Base-by-base conservation (phyloP, 2,329 filamentous ascomycete genomes). In the Ceratocystis harringtonii region DNA sequence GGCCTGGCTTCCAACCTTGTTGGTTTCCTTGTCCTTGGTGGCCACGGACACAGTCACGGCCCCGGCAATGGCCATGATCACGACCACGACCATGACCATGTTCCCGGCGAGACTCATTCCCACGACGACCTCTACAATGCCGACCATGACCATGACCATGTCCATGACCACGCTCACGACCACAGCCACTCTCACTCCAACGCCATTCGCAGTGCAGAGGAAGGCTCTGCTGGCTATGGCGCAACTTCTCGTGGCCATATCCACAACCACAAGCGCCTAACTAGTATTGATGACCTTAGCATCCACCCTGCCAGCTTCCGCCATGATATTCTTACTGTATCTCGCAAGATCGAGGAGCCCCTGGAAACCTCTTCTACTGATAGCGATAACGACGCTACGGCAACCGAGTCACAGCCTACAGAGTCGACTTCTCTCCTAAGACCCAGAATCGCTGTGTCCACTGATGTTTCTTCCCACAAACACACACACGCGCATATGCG, bases 221-320 rank as follows among this genome's bases (percentile, higher is more conserved):
- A 83, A 70, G 79, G 79, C 3, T 70, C 70, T 28, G 72, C 70
- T 15, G 70, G 71, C 48, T 71, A 71, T 32, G 70, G 72, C 57
- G 70, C 74, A 32, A 75, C 78, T 28, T 71, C 71, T 1, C 67
- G 71, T 41, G 76, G 76, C 32, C 78, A 72, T 68, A 76, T 78
- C 52, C 75, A 75, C 44, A 78, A 63, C 48, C 66, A 67, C 66
- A 61, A 63, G n/a, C 84, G 84, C 70, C 81, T 87, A 69, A 77
- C 84, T 67, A 85, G 81, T 77, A 76, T 91, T 78, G 76, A 86
- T 43, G 82, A 91, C 65, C 87, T 95, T 70, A 89, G 87, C 73
- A 89, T 95, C 63, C 89, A 96, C 73, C 94, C 94, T 2, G 88
- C 90, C 28, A 92, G 87, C 69, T 91, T 97, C 78, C 82, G 94